These are phyloP conservation scores for Sclerotinia sclerotiorum DNA, from an alignment of 2,329 filamentous ascomycete genomes.

Conservation along the genomic window DNA sequence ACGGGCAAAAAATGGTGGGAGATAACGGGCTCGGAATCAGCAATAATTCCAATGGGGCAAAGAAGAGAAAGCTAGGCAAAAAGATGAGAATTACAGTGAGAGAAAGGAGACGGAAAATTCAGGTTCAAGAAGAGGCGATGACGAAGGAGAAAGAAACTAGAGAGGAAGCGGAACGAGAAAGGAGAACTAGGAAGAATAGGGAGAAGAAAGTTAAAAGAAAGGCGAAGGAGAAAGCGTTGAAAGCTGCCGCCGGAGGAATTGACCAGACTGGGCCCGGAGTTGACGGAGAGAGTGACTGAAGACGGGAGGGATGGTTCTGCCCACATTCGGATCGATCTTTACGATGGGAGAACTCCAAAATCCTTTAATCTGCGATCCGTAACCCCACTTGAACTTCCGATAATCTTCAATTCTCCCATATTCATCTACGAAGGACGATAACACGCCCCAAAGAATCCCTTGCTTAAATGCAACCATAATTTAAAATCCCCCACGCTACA, in stretches of 20 bases:
- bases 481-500: slow-evolving; percentile 3
- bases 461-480: slow-evolving; percentile 19
- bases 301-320: not conserved
- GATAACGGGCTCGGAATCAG: slow-evolving; percentile 16
- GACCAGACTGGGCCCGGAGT: slow-evolving; percentile 4
- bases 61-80: slow-evolving; percentile 55
- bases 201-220: slow-evolving; percentile 59
- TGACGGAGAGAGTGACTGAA: slow-evolving; percentile 20
- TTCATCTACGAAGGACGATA: slow-evolving; percentile 16
- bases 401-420: not conserved
- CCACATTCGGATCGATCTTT: slow-evolving; percentile 19
- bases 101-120: slow-evolving; percentile 44
- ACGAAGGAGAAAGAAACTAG: slow-evolving; percentile 48
- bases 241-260: slow-evolving; percentile 38
- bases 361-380: slow-evolving; percentile 17
- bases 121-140: slow-evolving; percentile 41
- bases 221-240: slow-evolving; percentile 58
- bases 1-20: slow-evolving; percentile 35
- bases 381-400: slow-evolving; percentile 9
- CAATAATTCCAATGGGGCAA: slow-evolving; percentile 26
- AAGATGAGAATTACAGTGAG: slow-evolving; percentile 56
- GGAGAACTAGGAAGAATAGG: slow-evolving; percentile 62
- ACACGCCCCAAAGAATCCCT: slow-evolving; percentile 4
- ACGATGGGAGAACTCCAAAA: slow-evolving; percentile 14
- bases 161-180: slow-evolving; percentile 57